Conservation (phyloP, 495 filamentous ascomycete genomes). For the Bombardia bombarda region DNA sequence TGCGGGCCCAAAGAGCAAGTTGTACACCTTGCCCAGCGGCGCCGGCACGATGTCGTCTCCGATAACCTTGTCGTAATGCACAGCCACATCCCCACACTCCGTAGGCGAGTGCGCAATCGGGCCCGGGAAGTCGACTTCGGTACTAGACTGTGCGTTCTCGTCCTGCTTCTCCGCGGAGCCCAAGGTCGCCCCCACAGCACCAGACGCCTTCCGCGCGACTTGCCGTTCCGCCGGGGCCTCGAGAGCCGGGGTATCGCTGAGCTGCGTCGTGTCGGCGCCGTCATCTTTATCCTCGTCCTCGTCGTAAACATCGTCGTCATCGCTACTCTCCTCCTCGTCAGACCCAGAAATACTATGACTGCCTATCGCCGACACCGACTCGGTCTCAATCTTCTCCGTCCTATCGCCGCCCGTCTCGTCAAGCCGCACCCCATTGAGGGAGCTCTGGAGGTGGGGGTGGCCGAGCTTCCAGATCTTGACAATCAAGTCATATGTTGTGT, state of each 20-base stretch:
- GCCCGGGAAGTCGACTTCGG: slow-evolving; percentile 69
- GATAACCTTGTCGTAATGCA: slow-evolving; percentile 76
- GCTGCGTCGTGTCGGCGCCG: slow-evolving; percentile 51
- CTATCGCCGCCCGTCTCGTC: slow-evolving; percentile 78
- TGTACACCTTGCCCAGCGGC: slow-evolving; percentile 88
- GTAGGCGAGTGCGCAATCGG: slow-evolving; percentile 77
- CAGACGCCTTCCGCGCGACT: slow-evolving; percentile 59
- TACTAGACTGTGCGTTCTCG: slow-evolving; percentile 44
- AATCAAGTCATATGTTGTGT: slow-evolving; percentile 94
- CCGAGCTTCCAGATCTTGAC: slow-evolving; percentile 97
- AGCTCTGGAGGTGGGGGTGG: slow-evolving; percentile 82
- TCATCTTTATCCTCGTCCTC: slow-evolving; percentile 67
- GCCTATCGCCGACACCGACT: slow-evolving; percentile 22
- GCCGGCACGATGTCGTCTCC: slow-evolving; percentile 82
- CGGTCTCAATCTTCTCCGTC: slow-evolving; percentile 70
- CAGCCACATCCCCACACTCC: slow-evolving; percentile 64
- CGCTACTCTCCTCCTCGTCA: slow-evolving; percentile 54
- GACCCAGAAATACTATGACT: slow-evolving; percentile 44
- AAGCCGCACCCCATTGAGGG: slow-evolving; percentile 76
- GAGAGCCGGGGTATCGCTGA: slow-evolving; percentile 49
- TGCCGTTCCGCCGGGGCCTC: slow-evolving; percentile 55
- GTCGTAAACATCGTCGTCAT: slow-evolving; percentile 64
- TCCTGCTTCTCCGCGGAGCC: slow-evolving; percentile 52
- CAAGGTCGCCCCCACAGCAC: slow-evolving; percentile 40
- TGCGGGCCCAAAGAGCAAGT: slow-evolving; percentile 71